Conservation (phyloP, 495 filamentous ascomycete species). For the Podospora bellae-mahoneyi region DNA sequence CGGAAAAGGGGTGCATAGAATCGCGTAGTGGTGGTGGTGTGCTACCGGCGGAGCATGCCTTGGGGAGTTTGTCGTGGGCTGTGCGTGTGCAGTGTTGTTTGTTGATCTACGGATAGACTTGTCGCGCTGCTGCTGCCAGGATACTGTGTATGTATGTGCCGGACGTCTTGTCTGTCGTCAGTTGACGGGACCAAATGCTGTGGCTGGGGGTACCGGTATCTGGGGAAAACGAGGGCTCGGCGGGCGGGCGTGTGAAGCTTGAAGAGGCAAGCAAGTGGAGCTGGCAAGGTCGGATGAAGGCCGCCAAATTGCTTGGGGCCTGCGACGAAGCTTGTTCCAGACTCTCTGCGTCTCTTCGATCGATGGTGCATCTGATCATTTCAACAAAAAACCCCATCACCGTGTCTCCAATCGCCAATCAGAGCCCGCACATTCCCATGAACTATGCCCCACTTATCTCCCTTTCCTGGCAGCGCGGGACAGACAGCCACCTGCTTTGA, state of each 20-base stretch:
- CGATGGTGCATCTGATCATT: conserved; percentile 11
- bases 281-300: conserved; percentile 3
- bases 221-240: conserved; percentile 1
- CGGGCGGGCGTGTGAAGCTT: conserved; percentile 2
- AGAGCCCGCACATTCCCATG: not conserved
- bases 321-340: conserved; percentile 8
- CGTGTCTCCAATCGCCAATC: not conserved
- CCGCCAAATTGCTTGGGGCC: conserved; percentile 10
- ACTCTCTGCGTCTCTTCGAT: not conserved
- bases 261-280: conserved; percentile 2
- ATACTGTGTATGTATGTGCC: not conserved
- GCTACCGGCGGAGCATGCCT: conserved; percentile 33
- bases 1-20: conserved; percentile 95
- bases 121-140: not conserved
- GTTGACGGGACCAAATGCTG: not conserved
- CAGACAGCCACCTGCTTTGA: not conserved
- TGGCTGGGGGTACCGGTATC: not conserved
- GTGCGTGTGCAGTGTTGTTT: not conserved
- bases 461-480: not conserved
- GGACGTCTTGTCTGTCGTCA: not conserved
- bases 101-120: not conserved
- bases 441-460: not conserved
- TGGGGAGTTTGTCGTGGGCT: not conserved
- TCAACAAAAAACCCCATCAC: conserved; percentile 1
- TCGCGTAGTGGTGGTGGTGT: conserved; percentile 20